Conservation (phyloP, 441 rosid species). For the Erodium trifolium region DNA sequence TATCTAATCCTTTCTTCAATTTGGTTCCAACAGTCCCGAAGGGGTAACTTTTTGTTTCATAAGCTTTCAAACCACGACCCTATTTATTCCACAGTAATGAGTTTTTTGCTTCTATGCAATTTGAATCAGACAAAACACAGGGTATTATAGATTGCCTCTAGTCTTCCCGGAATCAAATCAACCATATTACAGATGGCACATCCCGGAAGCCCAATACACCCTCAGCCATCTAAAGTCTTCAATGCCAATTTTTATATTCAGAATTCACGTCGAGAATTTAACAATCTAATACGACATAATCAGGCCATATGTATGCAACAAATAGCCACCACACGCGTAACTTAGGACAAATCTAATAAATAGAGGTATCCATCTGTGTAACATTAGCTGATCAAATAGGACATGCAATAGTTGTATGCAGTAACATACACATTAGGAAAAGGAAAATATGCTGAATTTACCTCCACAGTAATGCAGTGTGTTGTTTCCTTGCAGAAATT, state of each 20-base stretch:
- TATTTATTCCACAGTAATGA: background rate
- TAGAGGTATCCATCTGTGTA: background rate
- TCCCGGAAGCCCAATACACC: background rate
- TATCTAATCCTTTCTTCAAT: background rate
- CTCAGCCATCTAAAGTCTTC: background rate
- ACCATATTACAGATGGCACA: background rate
- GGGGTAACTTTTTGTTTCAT: background rate
- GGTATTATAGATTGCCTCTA: slow-evolving; percentile 7
- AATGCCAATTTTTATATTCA: background rate
- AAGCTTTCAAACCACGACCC: slow-evolving; percentile 1
- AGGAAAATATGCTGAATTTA: slow-evolving; percentile 22
- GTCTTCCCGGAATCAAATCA: background rate
- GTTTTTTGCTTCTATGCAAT: background rate
- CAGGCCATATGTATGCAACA: background rate
- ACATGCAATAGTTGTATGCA: background rate
- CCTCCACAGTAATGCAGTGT: slow-evolving; percentile 97
- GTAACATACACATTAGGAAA: background rate
- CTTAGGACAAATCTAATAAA: background rate
- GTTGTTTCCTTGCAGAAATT: slow-evolving; percentile 57
- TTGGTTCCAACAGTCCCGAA: background rate
- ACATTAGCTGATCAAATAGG: too few relatives aligned
- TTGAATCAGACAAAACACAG: background rate
- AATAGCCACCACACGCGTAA: background rate
- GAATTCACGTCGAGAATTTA: background rate
- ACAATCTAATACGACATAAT: background rate